Base-by-base conservation (phyloP, 2,329 filamentous ascomycete genomes). In the Talaromyces sp. region DNA sequence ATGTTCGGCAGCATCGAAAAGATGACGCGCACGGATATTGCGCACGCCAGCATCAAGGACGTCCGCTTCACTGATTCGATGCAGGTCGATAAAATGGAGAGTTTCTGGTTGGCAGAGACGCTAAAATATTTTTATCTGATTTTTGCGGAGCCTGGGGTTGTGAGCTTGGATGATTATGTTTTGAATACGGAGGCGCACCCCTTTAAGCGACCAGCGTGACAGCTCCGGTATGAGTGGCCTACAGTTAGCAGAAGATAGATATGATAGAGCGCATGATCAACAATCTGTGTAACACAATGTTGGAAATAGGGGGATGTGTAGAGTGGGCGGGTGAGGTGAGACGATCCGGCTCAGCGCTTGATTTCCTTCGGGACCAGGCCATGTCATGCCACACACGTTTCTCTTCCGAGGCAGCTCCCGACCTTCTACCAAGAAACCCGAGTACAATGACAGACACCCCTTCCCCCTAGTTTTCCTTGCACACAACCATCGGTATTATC, bases 1-100 rank as follows among this genome's bases (percentile, higher is more conserved):
- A 83, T 83, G 81, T 83, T 83, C 67, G 72, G 78, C 56, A 78
- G 74, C 43, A 79, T 83, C 39, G 78, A 82, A 31, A 78, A 76
- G 37, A 74, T 76, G 59, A 79, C 77, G 2, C 73, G 75, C 37
- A 82, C 82, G 7, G 71, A 76, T 0, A 77, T 80, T 63, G 81
- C 77, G 1, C 75, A 81, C 63, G 80, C 80, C 4, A 77, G 78
- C 1, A 76, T 83, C 24, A 63, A 70, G 3, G 79, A 83, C 68
- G 79, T 83, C 52, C 74, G 76, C 33, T 67, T 72, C 47, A 59
- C 48, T 1, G 58, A 71, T 19, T 66, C 77, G 6, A 61, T 54
- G n/a, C 70, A 75, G 35, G 62, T 71, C 47, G 77, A 81, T 62
- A 74, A 75, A 54, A 80, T 81, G 78, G 78, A 80, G 65, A 81